These are phyloP conservation scores for Brasilioporus rufonigricans DNA, from an alignment of 768 basidiomycete species.

Conservation along the genomic window DNA sequence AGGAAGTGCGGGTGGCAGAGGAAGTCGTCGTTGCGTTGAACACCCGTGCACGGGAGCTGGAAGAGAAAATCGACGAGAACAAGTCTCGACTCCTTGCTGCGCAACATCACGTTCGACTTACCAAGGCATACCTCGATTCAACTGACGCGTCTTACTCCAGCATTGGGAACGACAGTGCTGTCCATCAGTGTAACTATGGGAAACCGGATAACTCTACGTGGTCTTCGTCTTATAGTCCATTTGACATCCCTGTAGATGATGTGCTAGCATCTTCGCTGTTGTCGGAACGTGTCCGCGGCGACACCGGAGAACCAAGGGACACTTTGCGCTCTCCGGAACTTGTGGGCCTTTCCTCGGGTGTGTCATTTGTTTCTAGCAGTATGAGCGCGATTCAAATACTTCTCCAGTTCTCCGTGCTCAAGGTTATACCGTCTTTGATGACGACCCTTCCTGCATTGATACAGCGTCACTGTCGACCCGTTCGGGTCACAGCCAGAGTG, in stretches of 20 bases:
- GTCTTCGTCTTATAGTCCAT: constrained; percentile 32
- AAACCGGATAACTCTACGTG: constrained; percentile 18
- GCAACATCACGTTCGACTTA: constrained; percentile 55
- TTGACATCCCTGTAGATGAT: constrained; percentile 26
- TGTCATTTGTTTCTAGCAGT: constrained; percentile 24
- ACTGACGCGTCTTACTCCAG: constrained; percentile 5
- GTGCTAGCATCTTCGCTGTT: constrained; percentile 13
- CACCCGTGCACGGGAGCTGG: constrained; percentile 67
- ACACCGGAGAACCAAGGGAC: constrained; percentile 15
- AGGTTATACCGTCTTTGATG: constrained; percentile 42
- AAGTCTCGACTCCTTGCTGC: constrained; percentile 57
- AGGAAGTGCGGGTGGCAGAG: constrained; percentile 58
- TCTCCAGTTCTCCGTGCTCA: constrained; percentile 31
- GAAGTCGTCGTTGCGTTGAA: constrained; percentile 62
- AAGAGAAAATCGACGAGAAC: constrained; percentile 64
- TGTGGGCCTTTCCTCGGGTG: constrained; percentile 32
- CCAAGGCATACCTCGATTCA: constrained; percentile 34
- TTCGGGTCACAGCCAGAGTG: constrained; percentile 12
- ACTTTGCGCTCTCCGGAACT: constrained; percentile 26
- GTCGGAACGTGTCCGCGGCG: constrained; percentile 8
- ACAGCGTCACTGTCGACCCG: constrained; percentile 12
- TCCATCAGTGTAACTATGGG: constrained; percentile 9
- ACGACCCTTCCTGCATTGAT: constrained; percentile 34
- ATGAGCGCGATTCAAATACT: constrained; percentile 9
- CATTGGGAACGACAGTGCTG: constrained; percentile 2